Evolutionary conservation across 192 early-diverging fungal species (phyloP).

Genomic region (Lunasporangiospora selenospora): DNA sequence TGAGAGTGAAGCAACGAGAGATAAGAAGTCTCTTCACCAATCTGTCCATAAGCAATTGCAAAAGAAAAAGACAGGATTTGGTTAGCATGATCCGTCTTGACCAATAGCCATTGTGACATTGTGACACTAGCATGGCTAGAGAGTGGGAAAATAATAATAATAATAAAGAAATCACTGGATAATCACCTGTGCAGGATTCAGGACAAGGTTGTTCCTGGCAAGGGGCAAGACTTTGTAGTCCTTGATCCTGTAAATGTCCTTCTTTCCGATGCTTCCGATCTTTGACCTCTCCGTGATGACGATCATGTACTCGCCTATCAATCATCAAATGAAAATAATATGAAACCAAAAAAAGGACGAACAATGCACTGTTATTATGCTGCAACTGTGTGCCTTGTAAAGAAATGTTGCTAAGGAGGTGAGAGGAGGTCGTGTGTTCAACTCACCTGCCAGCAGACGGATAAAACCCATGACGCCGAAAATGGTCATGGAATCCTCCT

Average conservation of each 20-base stretch:
- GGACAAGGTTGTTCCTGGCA: constrained; percentile 29
- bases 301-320: constrained; percentile 76
- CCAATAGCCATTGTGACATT: background rate
- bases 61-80: background rate
- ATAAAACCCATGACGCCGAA: constrained; percentile 80
- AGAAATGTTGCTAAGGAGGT: too few species aligned
- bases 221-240: constrained; percentile 62
- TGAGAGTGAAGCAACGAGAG: constrained; percentile 55
- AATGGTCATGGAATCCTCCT: constrained; percentile 62
- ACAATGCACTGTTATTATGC: background rate
- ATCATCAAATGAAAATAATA: background rate
- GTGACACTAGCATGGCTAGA: background rate
- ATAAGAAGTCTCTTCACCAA: constrained; percentile 54
- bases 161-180: too few species aligned
- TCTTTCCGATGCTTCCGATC: constrained; percentile 62
- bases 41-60: constrained; percentile 42
- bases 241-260: constrained; percentile 73
- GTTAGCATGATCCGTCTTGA: background rate
- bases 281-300: constrained; percentile 72
- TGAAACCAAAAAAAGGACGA: background rate
- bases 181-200: constrained; percentile 57
- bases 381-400: background rate
- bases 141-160: too few species aligned
- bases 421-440: too few species aligned
- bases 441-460: constrained; percentile 68